Evolutionary conservation across 2,329 filamentous ascomycete species (phyloP).

Genomic region (Conoideocrella luteorostrata): DNA sequence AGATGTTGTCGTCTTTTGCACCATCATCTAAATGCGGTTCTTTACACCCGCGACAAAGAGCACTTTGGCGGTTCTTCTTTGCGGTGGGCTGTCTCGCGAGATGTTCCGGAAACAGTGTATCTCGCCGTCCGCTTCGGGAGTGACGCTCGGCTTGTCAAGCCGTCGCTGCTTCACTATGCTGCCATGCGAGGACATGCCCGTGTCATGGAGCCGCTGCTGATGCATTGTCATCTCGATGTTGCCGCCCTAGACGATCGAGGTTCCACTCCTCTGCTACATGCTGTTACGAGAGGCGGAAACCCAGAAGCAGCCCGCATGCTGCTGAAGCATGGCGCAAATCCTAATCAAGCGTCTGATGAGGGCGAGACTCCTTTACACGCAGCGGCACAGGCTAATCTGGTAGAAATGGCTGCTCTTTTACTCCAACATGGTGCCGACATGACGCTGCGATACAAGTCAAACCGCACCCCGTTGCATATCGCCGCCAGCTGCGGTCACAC

Average conservation of each 20-base stretch:
- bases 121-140: not conserved
- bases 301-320: not conserved
- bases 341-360: not conserved
- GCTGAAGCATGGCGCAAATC: not conserved
- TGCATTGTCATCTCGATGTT: not conserved
- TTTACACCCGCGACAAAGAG: not conserved
- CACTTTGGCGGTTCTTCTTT: not conserved
- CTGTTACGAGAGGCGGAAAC: not conserved
- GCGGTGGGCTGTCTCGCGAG: not conserved
- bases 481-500: not conserved
- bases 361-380: not conserved
- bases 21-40: not conserved
- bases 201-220: not conserved
- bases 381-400: not conserved
- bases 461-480: not conserved
- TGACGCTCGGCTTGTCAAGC: not conserved
- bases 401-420: not conserved
- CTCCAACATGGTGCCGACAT: constrained; percentile 1
- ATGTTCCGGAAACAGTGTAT: not conserved
- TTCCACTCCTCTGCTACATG: not conserved
- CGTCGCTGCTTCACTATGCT: not conserved
- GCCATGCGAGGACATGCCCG: not conserved
- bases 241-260: not conserved
- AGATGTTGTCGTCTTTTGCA: not conserved
- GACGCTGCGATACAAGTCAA: not conserved